Evolutionary conservation across 2,329 filamentous ascomycete genomes (phyloP), one percentile per base, ranked within the genome.

Genomic region (Emergomyces orientalis): DNA sequence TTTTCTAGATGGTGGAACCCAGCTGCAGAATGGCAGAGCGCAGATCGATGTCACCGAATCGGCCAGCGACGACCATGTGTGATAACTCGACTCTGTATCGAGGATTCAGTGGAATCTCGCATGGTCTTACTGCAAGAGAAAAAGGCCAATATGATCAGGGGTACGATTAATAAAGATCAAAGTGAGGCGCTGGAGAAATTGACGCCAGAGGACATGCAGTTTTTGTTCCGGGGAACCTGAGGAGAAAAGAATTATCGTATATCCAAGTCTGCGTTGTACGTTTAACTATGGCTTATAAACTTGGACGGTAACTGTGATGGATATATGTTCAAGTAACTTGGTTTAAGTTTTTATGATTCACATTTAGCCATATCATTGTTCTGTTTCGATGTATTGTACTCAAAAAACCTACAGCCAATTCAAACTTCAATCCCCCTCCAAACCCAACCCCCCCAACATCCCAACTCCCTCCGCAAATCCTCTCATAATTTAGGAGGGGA

Each of bases 1-100:
- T 25, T 30, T 19, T 65, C 43, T 68, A 91, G 89, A 69, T 97
- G 94, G 94, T 99, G 94, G 94, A 97, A 97, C 69, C 94, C 94
- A n/a, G 92, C 92, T n/a, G 93, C 93, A 0, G 94, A 99, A 78
- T 99, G 94, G 94, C 94, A 99, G 77, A 94, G 89, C 65, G 94
- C 94, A 2, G 94, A 99, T 74, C 85, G 90, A 67, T 91, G 89
- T 72, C 94, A 97, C 77, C 91, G 94, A 62, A 99, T 97, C 69
- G 94, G 94, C 39, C 94, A 99, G 79, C 90, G 87, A 56, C 88
- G 94, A 8, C 93, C 93, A 34, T 97, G 94, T 73, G 90, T 90
- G 43, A 96, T 99, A 69, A 97, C 92, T 1, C 87, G 94, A 34
- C 84, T 99, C 13, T 95, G 91, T 72, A 97, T 99, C 65, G 93